Percentiles rank a stretch among this genome's conserved stretches.
Evolutionary conservation across 2,329 filamentous ascomycete genomes (phyloP).

Genomic region (Dryadomyces quercivorus): DNA sequence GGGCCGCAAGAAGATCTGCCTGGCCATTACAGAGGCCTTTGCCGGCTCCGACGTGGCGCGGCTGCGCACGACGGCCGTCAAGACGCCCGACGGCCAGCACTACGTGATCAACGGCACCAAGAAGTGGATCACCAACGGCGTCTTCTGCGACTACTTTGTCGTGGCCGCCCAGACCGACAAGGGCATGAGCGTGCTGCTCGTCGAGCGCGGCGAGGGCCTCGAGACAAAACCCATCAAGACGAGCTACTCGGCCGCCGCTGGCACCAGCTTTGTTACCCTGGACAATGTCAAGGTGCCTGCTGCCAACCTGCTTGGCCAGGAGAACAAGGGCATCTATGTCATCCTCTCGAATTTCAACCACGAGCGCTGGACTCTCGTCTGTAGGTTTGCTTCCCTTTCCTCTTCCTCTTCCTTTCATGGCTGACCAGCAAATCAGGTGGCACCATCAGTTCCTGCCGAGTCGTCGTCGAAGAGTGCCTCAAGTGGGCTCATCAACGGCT

Average conservation of each 20-base stretch:
- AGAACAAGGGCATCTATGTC: constrained; percentile 77
- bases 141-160: constrained; percentile 74
- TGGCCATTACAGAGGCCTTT: constrained; percentile 83
- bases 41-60: constrained; percentile 74
- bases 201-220: constrained; percentile 61
- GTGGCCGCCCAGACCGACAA: constrained; percentile 69
- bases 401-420: neutral
- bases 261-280: constrained; percentile 69
- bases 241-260: constrained; percentile 66
- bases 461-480: constrained; percentile 68
- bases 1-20: constrained; percentile 77
- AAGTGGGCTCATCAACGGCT: constrained; percentile 84
- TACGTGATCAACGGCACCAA: constrained; percentile 64
- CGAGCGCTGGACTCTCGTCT: constrained; percentile 67
- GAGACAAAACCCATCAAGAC: constrained; percentile 73
- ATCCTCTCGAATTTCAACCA: constrained; percentile 86
- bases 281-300: constrained; percentile 79
- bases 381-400: constrained; percentile 24
- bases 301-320: constrained; percentile 64
- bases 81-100: constrained; percentile 62
- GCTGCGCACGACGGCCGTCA: constrained; percentile 64
- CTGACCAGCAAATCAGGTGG: constrained; percentile 22
- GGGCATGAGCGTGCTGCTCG: constrained; percentile 64
- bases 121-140: constrained; percentile 66
- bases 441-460: constrained; percentile 52